Conservation (phyloP, 495 filamentous ascomycete genomes). For the Peziza echinospora region DNA sequence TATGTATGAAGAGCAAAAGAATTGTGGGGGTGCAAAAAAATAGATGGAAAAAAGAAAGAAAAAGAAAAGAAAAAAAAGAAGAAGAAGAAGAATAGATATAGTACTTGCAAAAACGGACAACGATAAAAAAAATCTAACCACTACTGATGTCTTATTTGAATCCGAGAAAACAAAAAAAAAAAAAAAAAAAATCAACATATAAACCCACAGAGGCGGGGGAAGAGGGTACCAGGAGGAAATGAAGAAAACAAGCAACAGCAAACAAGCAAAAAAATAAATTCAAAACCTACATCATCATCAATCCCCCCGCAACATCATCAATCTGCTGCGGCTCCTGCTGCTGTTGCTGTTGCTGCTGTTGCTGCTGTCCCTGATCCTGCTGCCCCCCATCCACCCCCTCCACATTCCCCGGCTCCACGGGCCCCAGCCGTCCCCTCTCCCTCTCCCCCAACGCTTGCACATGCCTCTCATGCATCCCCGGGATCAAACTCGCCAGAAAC, state of each 20-base stretch:
- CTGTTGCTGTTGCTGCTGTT: no score
- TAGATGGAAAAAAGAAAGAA: slow-evolving; percentile 1
- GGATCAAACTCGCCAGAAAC: slow-evolving; percentile 16
- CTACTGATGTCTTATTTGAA: not conserved
- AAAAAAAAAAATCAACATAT: slow-evolving; percentile 3
- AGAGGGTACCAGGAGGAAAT: not conserved
- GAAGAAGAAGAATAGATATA: slow-evolving; percentile 3
- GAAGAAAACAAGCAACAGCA: slow-evolving; percentile 1
- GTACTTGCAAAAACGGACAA: slow-evolving; percentile 2
- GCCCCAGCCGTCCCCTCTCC: slow-evolving; percentile 1
- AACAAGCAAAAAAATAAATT: not conserved
- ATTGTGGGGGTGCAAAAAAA: no score
- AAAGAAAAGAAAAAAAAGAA: slow-evolving; percentile 2
- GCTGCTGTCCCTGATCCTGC: not conserved
- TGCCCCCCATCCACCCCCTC: not conserved
- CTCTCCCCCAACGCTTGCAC: slow-evolving; percentile 15
- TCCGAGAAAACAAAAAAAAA: slow-evolving; percentile 4
- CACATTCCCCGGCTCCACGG: slow-evolving; percentile 1
- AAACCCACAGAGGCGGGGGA: slow-evolving; percentile 1
- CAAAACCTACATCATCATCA: slow-evolving; percentile 6
- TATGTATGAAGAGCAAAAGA: no score
- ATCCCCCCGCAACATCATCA: slow-evolving; percentile 4
- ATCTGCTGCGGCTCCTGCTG: not conserved
- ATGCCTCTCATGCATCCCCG: slow-evolving; percentile 16
- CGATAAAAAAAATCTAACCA: not conserved